phyloP scores from a whole-genome alignment of 1,284 basidiomycete species.

The Rhodotorula sp. region DNA sequence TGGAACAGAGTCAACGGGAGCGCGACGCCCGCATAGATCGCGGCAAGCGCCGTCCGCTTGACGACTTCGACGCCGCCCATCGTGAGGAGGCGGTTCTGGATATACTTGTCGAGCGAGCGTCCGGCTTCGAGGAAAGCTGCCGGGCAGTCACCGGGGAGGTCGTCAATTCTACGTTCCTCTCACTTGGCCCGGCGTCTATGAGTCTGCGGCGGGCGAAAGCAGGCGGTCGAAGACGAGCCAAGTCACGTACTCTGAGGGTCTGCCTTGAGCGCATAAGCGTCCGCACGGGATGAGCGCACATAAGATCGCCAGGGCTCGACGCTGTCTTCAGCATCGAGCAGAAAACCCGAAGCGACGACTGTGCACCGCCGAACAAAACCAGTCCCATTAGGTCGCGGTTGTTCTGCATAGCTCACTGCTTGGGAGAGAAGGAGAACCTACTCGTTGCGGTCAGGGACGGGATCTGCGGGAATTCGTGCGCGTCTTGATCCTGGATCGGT shows the following conservation, averaged over 20 bases:
- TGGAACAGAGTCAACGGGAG: conserved; percentile 53
- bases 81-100: conserved; percentile 48
- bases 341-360: conserved; percentile 55
- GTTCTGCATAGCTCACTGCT: background rate
- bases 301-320: conserved; percentile 51
- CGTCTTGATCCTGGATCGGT: conserved; percentile 50
- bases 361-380: conserved; percentile 27
- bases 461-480: conserved; percentile 34
- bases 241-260: conserved; percentile 50
- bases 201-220: background rate
- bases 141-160: background rate
- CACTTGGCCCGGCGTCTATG: no score
- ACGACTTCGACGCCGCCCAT: conserved; percentile 55
- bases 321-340: conserved; percentile 53
- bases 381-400: no score
- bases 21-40: conserved; percentile 57
- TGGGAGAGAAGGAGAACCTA: conserved; percentile 40
- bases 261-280: conserved; percentile 52
- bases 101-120: conserved; percentile 52
- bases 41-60: conserved; percentile 57
- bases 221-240: background rate
- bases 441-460: conserved; percentile 39
- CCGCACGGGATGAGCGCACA: conserved; percentile 45
- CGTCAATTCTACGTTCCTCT: background rate
- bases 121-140: conserved; percentile 51